phyloP scores from a whole-genome alignment of 345 rosid genomes.

The Citrus glauca region DNA sequence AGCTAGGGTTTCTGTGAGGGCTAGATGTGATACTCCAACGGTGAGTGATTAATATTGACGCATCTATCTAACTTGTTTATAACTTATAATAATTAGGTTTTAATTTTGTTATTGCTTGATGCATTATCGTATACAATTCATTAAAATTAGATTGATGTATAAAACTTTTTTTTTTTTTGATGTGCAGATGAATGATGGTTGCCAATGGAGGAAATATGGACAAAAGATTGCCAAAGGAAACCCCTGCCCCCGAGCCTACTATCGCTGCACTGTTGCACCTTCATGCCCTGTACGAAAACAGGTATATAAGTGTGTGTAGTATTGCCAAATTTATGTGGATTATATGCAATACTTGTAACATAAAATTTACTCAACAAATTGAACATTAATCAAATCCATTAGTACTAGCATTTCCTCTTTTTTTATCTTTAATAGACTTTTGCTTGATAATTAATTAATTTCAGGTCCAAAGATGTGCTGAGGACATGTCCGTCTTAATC shows the following conservation, averaged over 20 bases:
- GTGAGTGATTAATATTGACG: conserved; percentile 34
- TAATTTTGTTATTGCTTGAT: not conserved
- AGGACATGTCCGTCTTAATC: conserved; percentile 79
- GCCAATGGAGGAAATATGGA: conserved; percentile 98
- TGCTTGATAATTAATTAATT: not conserved
- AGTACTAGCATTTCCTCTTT: too few relatives aligned
- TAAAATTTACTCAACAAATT: too few relatives aligned
- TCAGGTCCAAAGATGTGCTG: conserved; percentile 86
- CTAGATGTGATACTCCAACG: conserved; percentile 85
- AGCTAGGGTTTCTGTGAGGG: conserved; percentile 86
- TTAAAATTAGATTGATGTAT: not conserved
- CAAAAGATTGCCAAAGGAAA: conserved; percentile 92
- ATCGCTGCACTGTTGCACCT: conserved; percentile 82
- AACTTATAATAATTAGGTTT: not conserved
- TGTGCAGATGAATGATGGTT: conserved; percentile 85
- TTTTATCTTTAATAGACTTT: not conserved
- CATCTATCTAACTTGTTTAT: not conserved
- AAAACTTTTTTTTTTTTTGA: not conserved
- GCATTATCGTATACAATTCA: not conserved
- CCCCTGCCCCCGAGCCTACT: conserved; percentile 96
- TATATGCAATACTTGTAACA: too few relatives aligned
- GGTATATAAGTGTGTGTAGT: conserved; percentile 27
- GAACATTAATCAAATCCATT: too few relatives aligned
- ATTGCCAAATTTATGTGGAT: not conserved
- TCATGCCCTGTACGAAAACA: conserved; percentile 92